Percentiles rank a stretch among this genome's conserved stretches.
Conservation (phyloP, 352 stramenopile species). For the Phytophthora macrochlamydospora region DNA sequence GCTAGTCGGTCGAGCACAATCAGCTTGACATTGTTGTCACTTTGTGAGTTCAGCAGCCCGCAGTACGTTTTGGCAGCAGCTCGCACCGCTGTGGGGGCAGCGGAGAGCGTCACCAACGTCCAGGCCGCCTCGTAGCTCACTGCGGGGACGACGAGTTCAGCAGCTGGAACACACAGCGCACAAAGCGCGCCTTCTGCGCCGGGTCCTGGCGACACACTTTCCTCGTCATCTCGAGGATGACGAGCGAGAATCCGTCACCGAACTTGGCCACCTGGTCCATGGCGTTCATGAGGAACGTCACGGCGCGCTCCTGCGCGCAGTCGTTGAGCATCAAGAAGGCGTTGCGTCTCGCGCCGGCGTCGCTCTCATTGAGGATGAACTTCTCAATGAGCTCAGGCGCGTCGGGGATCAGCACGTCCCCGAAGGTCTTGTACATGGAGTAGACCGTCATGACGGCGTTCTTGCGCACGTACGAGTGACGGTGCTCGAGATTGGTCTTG, state of each 20-base stretch:
- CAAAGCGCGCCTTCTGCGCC: conserved; percentile 98
- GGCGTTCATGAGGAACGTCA: conserved; percentile 98
- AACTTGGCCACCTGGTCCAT: conserved; percentile 96
- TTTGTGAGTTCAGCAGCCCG: conserved; percentile 97
- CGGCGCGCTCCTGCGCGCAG: conserved; percentile 96
- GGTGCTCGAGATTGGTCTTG: conserved; percentile 98
- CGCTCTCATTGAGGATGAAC: conserved; percentile 95
- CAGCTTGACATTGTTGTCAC: conserved; percentile 99
- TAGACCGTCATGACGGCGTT: conserved; percentile 99
- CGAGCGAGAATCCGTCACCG: conserved; percentile 98
- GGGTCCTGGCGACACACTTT: conserved; percentile 98
- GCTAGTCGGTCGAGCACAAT: conserved; percentile 99
- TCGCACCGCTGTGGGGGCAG: conserved; percentile 97
- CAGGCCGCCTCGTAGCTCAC: conserved; percentile 99
- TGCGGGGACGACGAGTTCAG: conserved; percentile 92
- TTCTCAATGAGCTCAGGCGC: conserved; percentile 97
- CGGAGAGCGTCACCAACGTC: conserved; percentile 98
- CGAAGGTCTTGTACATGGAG: conserved; percentile 97
- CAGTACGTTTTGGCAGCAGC: conserved; percentile 98
- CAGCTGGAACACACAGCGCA: conserved; percentile 98
- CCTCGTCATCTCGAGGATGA: conserved; percentile 98
- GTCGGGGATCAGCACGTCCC: conserved; percentile 96
- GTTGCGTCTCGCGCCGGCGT: conserved; percentile 95
- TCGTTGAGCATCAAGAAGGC: conserved; percentile 99
- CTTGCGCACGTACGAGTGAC: conserved; percentile 98